Evolutionary conservation across 768 basidiomycete species (phyloP), one percentile per base, ranked within the genome.

Genomic region (Mycena chlorophos): DNA sequence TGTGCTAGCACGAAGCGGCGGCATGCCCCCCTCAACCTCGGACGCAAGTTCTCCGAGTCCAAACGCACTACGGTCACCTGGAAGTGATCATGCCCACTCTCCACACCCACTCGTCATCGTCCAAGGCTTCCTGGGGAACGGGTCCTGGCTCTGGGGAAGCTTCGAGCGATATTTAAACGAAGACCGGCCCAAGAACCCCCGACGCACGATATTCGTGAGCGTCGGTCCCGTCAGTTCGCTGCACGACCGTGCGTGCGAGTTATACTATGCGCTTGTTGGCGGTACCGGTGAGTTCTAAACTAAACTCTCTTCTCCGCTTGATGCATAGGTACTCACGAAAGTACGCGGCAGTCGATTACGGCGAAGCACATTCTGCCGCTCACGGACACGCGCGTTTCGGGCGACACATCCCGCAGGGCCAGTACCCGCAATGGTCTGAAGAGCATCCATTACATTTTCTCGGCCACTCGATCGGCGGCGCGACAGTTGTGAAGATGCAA

Each of bases 191-290:
- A 43, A 51, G 27, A 40, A 42, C 40, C 62, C 71, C 38, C 63
- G 66, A 45, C 63, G 55, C 8, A 57, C 57, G 2, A 57, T 69
- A 17, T 66, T 66, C 52, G 57, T 60, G 20, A 81, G 80, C 46
- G 73, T 79, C 4, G 80, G 80, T 1, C 77, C 79, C 25, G 78
- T 79, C 30, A 80, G 80, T 63, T 80, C 78, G 1, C 57, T 83
- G 43, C 80, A 81, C 52, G 81, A 83, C 59, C 63, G 80, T 38
- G 80, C 80, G 14, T 81, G 80, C 62, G 79, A 82, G 58, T 63
- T 80, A 10, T 81, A 73, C 65, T 79, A 78, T 58, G 66, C 71
- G 5, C 57, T 83, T 12, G 56, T 68, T 22, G 81, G 81, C 5
- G 80, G 79, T 3, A 76, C 66, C 52, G 78, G 75, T 75, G 47